phyloP scores from a whole-genome alignment of 2,329 filamentous ascomycete genomes.

The Sarocladiaceae sp. region DNA sequence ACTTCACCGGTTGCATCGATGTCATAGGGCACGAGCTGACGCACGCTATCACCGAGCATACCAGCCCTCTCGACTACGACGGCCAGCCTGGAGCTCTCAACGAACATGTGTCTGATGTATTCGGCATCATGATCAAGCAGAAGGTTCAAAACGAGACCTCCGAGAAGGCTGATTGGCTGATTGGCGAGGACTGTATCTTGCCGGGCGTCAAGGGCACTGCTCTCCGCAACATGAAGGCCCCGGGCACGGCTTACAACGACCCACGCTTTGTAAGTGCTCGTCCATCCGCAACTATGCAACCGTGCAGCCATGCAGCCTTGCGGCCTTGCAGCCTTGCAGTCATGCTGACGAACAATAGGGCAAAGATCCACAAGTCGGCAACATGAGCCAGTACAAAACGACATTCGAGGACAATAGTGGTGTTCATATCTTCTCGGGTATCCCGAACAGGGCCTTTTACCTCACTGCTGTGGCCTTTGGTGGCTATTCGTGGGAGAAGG shows the following conservation, averaged over 20 bases:
- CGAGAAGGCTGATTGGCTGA: slow-evolving; percentile 47
- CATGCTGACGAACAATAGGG: slow-evolving; percentile 29
- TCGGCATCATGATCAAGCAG: slow-evolving; percentile 56
- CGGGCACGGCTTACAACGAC: slow-evolving; percentile 49
- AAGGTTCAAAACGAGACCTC: slow-evolving; percentile 40
- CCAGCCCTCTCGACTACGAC: slow-evolving; percentile 44
- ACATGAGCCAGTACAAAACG: slow-evolving; percentile 39
- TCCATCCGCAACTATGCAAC: background rate
- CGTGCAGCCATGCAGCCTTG: too few species aligned
- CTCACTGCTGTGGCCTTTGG: slow-evolving; percentile 42
- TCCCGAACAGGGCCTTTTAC: slow-evolving; percentile 55
- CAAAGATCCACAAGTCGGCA: slow-evolving; percentile 47
- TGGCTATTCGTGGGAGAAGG: slow-evolving; percentile 51
- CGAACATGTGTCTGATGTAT: slow-evolving; percentile 52
- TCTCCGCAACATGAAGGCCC: slow-evolving; percentile 49
- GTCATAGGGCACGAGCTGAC: slow-evolving; percentile 56
- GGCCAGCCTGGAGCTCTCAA: slow-evolving; percentile 52
- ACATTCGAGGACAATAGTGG: slow-evolving; percentile 45
- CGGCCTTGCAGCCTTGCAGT: too few species aligned
- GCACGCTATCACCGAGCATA: slow-evolving; percentile 50
- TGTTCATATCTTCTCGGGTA: slow-evolving; percentile 52
- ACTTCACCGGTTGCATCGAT: slow-evolving; percentile 49
- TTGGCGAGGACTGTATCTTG: slow-evolving; percentile 48
- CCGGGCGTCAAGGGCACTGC: slow-evolving; percentile 47
- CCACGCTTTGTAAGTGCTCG: slow-evolving; percentile 40